These are phyloP conservation scores for Plectosphaerella cucumerina DNA, from an alignment of 2,329 filamentous ascomycete genomes.

Conservation along the genomic window DNA sequence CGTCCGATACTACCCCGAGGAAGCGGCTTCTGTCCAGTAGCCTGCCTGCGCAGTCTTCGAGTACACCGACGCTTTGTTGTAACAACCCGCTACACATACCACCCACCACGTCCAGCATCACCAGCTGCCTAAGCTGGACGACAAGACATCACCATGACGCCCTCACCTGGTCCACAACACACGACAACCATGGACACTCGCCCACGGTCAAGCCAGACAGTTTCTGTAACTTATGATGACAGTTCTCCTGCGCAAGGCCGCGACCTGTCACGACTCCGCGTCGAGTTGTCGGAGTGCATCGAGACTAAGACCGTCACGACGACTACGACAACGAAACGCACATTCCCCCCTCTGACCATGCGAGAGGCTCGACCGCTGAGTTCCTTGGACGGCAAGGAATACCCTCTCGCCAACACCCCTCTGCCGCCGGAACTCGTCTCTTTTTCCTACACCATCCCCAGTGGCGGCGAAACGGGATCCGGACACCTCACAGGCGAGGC, in stretches of 20 bases:
- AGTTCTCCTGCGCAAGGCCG: slow-evolving; percentile 17
- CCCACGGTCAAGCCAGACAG: slow-evolving; percentile 36
- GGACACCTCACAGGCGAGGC: slow-evolving; percentile 2
- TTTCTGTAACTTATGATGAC: slow-evolving; percentile 45
- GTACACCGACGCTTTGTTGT: no score
- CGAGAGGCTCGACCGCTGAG: slow-evolving; percentile 66
- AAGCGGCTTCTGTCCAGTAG: no score
- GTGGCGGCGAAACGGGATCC: slow-evolving; percentile 32
- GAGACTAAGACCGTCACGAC: slow-evolving; percentile 77
- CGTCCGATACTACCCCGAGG: no score
- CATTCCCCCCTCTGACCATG: slow-evolving; percentile 79
- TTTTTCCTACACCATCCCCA: slow-evolving; percentile 66
- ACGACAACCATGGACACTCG: slow-evolving; percentile 14
- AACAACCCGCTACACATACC: no score
- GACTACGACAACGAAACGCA: slow-evolving; percentile 82
- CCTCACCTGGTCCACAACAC: slow-evolving; percentile 23
- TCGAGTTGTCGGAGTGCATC: slow-evolving; percentile 60
- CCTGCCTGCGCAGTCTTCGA: no score
- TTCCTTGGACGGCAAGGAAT: slow-evolving; percentile 80
- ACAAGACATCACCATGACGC: slow-evolving; percentile 26
- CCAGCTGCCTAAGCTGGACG: no score
- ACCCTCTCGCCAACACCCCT: slow-evolving; percentile 77
- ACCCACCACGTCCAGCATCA: no score
- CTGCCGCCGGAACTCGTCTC: slow-evolving; percentile 76
- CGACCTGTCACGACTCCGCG: slow-evolving; percentile 36